Percentiles rank a stretch among this genome's conserved stretches.
Evolutionary conservation across 2,329 filamentous ascomycete genomes (phyloP).

Genomic region (Microcyclosporella mali): DNA sequence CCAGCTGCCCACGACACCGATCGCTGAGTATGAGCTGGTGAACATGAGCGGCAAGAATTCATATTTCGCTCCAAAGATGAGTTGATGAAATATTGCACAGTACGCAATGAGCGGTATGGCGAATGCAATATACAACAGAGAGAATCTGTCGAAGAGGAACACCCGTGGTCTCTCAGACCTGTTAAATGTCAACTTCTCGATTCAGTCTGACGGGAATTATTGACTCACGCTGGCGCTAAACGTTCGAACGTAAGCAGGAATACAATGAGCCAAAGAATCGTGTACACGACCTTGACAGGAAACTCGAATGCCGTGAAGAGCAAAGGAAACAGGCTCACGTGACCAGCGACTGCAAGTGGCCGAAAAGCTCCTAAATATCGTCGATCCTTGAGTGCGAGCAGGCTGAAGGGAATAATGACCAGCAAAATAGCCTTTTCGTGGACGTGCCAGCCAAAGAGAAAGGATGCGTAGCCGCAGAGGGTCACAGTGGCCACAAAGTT

Average conservation of each 20-base stretch:
- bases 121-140: conserved; percentile 79
- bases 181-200: neutral
- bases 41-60: conserved; percentile 97
- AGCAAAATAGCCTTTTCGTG: conserved; percentile 95
- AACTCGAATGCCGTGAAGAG: conserved; percentile 91
- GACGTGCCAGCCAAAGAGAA: conserved; percentile 97
- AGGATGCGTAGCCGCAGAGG: conserved; percentile 90
- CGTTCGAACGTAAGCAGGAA: conserved; percentile 84
- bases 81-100: conserved; percentile 72
- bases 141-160: conserved; percentile 87
- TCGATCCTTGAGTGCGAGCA: conserved; percentile 83
- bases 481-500: conserved; percentile 84
- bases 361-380: conserved; percentile 87
- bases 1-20: conserved; percentile 96
- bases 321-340: conserved; percentile 90
- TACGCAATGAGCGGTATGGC: conserved; percentile 87
- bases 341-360: conserved; percentile 83
- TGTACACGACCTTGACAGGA: conserved; percentile 88
- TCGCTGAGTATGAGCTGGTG: conserved; percentile 85
- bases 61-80: conserved; percentile 75
- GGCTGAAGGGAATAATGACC: conserved; percentile 89
- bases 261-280: conserved; percentile 80
- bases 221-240: conserved; percentile 65
- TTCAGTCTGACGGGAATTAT: neutral
- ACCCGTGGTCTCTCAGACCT: conserved; percentile 69